Evolutionary conservation across 495 filamentous ascomycete species (phyloP).

Genomic region (Talaromyces proteolyticus): DNA sequence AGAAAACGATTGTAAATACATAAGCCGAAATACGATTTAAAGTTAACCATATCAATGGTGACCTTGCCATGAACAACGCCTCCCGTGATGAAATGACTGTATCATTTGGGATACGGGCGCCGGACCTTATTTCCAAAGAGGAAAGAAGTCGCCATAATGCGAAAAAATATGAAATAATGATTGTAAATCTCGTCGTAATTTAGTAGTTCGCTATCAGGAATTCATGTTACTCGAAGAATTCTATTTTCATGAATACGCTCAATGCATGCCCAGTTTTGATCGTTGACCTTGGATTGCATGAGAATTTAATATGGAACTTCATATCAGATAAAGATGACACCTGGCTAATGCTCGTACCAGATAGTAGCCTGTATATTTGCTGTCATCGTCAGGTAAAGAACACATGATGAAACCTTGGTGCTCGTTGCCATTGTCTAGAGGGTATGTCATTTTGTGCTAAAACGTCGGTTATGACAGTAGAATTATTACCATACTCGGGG

Average conservation of each 20-base stretch:
- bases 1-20: too few relatives aligned
- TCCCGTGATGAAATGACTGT: constrained; percentile 1
- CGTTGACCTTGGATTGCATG: not conserved
- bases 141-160: not conserved
- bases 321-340: too few relatives aligned
- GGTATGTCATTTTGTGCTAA: not conserved
- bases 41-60: too few relatives aligned
- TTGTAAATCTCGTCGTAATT: not conserved
- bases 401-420: not conserved
- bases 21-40: too few relatives aligned
- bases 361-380: not conserved
- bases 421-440: not conserved
- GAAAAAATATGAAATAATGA: too few relatives aligned
- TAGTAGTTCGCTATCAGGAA: not conserved
- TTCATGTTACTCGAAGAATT: not conserved
- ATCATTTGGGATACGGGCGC: not conserved
- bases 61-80: not conserved
- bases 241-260: not conserved
- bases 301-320: not conserved
- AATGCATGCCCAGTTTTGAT: not conserved
- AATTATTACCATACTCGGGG: not conserved
- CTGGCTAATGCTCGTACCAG: too few relatives aligned
- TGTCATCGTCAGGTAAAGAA: not conserved
- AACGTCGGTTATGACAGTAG: not conserved
- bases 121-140: not conserved